Base-by-base conservation (phyloP, 225 moss, liverwort and hornwort genomes). In the Ulota crispa region DNA sequence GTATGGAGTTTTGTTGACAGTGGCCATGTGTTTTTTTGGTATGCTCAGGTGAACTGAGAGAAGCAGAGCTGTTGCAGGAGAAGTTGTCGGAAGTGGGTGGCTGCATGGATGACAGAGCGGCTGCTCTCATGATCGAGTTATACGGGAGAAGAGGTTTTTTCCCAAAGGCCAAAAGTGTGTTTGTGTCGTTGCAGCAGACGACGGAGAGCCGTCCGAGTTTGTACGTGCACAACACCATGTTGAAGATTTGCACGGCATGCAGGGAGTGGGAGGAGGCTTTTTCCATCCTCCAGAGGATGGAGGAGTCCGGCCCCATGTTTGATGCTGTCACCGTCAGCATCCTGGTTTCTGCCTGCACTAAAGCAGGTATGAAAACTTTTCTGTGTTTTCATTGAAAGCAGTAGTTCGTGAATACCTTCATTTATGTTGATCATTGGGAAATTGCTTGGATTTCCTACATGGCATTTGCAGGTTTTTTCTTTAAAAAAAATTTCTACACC, bases 331-430 rank as follows among this genome's bases (percentile, higher is more conserved):
- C 89, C 18, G 32, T 89, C 45, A 92, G 94, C 73, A 92, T 91
- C 57, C 88, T 99, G 88, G 91, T 99, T 64, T 85, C 92, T 78
- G 96, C 88, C 18, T 95, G 92, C 78, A 93, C 93, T 27, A 96
- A 93, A 88, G 88, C 79, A 87, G 92, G 99, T 99, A 89, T 84
- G 70, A 15, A 7, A 68, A 66, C 21, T 0, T 42, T n/a, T 26
- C 30, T 7, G 20, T 50, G 16, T 50, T 50, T 50, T 18, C 50
- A 50, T 5, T 16, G 50, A 50, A 50, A 18, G 50, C 50, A 9
- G 39, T 52, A 54, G 65, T 72, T 72, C 16, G 69, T 62, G 62
- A 70, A 18, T 18, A 82, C 19, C 18, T 42, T 41, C 64, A 37
- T 64, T 54, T 45, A 11, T 62, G 24, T 71, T 3, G 31, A 6